phyloP scores from a whole-genome alignment of 306 rosid genomes.

The Rubus parviflorus region DNA sequence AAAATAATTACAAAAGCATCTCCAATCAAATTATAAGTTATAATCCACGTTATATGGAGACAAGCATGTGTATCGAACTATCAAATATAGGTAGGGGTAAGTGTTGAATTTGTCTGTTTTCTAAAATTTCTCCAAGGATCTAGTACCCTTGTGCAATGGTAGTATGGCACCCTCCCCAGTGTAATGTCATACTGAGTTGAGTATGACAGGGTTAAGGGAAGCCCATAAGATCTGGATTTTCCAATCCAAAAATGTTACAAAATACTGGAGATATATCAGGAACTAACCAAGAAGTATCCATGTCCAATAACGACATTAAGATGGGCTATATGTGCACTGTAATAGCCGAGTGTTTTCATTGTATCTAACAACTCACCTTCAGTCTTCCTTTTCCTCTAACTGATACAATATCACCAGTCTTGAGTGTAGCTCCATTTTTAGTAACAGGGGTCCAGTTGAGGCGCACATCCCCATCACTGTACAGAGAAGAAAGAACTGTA shows the following conservation, averaged over 20 bases:
- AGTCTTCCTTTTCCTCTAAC: constrained; percentile 84
- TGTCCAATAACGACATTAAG: background rate
- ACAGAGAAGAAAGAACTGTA: constrained; percentile 13
- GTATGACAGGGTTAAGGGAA: background rate
- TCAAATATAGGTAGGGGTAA: background rate
- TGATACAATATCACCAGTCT: constrained; percentile 82
- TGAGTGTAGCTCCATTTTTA: constrained; percentile 70
- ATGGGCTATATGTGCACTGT: background rate
- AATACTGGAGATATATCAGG: background rate
- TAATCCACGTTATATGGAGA: background rate
- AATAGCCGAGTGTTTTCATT: constrained; percentile 1
- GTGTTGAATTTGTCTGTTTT: background rate
- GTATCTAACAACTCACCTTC: constrained; percentile 49
- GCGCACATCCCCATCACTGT: constrained; percentile 80
- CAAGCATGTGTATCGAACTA: background rate
- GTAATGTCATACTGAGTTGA: background rate
- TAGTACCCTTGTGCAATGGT: background rate
- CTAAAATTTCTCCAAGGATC: background rate
- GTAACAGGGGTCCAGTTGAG: constrained; percentile 81
- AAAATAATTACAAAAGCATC: background rate
- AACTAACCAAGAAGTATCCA: background rate
- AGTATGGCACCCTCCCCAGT: background rate
- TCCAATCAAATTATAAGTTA: no score
- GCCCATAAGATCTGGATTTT: background rate
- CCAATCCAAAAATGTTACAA: background rate